phyloP scores from a whole-genome alignment of 257 asterid species.

The Solanum clarkiae region DNA sequence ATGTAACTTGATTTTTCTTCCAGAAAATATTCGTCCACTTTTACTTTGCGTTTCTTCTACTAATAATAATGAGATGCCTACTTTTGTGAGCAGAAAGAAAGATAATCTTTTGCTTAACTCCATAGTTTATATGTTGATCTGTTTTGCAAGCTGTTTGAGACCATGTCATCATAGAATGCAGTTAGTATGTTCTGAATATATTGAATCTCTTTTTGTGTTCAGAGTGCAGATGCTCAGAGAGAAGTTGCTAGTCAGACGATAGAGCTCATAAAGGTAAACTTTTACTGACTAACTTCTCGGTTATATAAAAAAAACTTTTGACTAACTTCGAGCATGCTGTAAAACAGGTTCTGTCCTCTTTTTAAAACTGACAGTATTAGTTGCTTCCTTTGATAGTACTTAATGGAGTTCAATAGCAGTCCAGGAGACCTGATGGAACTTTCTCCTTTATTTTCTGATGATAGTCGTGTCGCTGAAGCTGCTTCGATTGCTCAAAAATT shows the following conservation, averaged over 20 bases:
- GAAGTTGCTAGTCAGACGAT: constrained; percentile 97
- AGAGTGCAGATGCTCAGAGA: constrained; percentile 99
- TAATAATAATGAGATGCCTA: not conserved
- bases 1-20: not conserved
- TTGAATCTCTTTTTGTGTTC: not conserved
- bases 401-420: constrained; percentile 97
- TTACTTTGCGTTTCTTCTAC: not conserved
- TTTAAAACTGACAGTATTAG: not conserved
- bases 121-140: not conserved
- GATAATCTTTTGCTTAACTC: not conserved
- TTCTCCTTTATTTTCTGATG: constrained; percentile 94
- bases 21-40: not conserved
- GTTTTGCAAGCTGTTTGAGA: not conserved
- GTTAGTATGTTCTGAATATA: not conserved
- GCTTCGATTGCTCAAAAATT: constrained; percentile 98
- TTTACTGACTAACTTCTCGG: not conserved
- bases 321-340: not conserved
- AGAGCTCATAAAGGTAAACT: constrained; percentile 84
- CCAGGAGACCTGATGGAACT: constrained; percentile 98
- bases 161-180: not conserved
- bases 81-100: not conserved
- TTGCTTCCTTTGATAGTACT: constrained; percentile 53
- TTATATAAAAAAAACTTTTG: not conserved
- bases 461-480: constrained; percentile 97
- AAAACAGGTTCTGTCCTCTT: not conserved